Evolutionary conservation across 208 protist genomes (phyloP).

Genomic region (Acanthamoeba triangularis): DNA sequence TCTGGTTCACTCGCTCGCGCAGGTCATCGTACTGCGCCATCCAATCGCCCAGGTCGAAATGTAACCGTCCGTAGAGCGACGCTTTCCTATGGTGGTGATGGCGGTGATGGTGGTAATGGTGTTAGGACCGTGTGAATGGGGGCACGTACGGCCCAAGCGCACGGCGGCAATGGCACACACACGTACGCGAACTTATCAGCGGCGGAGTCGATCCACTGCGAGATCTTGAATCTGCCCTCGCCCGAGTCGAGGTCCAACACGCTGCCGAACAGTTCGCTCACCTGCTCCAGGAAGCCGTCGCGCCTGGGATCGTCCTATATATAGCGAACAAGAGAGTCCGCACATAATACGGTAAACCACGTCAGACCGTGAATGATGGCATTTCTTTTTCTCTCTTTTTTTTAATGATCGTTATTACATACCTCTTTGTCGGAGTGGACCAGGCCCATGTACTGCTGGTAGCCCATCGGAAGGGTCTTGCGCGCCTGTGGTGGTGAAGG

Average conservation of each 20-base stretch:
- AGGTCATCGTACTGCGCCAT: constrained; percentile 20
- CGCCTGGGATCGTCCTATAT: background rate
- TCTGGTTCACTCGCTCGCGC: background rate
- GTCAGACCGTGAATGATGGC: background rate
- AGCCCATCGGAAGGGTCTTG: background rate
- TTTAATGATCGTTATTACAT: background rate
- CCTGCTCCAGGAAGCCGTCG: background rate
- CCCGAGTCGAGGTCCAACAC: constrained; percentile 20
- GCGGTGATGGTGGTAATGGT: background rate
- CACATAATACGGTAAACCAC: background rate
- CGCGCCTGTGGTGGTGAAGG: background rate
- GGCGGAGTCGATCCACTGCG: constrained; percentile 26
- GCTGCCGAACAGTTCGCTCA: constrained; percentile 1
- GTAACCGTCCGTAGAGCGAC: constrained; percentile 5
- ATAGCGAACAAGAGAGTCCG: background rate
- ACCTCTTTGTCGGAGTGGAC: constrained; percentile 25
- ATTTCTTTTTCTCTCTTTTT: background rate
- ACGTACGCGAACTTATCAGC: constrained; percentile 23
- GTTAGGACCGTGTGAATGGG: background rate
- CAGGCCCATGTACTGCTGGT: constrained; percentile 38
- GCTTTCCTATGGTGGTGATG: background rate
- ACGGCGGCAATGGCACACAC: no score
- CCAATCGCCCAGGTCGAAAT: constrained; percentile 27
- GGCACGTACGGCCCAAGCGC: no score
- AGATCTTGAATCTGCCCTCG: constrained; percentile 35